These are phyloP conservation scores for Linum usitatissimum DNA, from an alignment of 345 rosid genomes.

Conservation along the genomic window DNA sequence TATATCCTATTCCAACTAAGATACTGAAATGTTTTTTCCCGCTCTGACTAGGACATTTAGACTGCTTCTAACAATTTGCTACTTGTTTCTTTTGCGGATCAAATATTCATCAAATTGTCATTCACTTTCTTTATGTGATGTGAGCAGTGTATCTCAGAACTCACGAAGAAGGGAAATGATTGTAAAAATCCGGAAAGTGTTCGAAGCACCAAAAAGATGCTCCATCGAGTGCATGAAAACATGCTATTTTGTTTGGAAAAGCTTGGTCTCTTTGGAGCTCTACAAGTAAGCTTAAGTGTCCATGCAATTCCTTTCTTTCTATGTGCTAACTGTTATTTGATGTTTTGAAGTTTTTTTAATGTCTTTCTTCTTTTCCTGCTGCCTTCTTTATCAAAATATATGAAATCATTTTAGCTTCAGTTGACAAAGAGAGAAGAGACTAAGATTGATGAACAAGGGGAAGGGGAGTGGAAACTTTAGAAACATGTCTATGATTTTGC, in stretches of 20 bases:
- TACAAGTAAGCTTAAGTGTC: slow-evolving; percentile 46
- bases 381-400: too few species aligned
- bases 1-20: too few species aligned
- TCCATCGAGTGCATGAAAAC: slow-evolving; percentile 58
- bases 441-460: too few species aligned
- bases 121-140: slow-evolving; percentile 18
- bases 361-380: too few species aligned
- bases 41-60: too few species aligned
- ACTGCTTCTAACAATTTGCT: neutral
- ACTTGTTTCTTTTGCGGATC: slow-evolving; percentile 3
- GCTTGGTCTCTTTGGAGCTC: slow-evolving; percentile 82
- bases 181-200: slow-evolving; percentile 21
- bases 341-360: too few species aligned
- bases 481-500: too few species aligned
- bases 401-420: too few species aligned
- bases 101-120: slow-evolving; percentile 6
- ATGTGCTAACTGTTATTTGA: neutral
- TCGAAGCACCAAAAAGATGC: slow-evolving; percentile 44
- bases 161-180: slow-evolving; percentile 39
- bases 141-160: slow-evolving; percentile 57
- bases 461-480: too few species aligned
- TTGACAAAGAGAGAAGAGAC: too few species aligned
- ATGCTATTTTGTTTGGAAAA: slow-evolving; percentile 47
- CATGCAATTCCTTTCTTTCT: slow-evolving; percentile 6
- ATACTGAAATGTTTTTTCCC: too few species aligned